phyloP scores from a whole-genome alignment of 345 rosid species.

The Ceriops tagal region DNA sequence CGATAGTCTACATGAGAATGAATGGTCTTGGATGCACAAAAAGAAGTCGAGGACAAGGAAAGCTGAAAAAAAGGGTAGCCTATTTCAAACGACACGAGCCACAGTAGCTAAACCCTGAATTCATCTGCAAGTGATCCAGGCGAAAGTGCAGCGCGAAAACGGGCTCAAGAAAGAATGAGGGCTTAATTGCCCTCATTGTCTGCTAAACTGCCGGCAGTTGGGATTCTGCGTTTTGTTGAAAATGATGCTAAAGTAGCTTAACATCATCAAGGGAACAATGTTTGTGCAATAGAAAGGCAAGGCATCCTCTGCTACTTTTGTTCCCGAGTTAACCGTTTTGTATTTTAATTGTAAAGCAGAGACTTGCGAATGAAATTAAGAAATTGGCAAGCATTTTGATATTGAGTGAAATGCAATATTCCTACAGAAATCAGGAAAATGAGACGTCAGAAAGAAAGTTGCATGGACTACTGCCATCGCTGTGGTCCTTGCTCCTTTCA shows the following conservation, averaged over 20 bases:
- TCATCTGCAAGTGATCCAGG: background rate
- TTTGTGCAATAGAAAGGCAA: background rate
- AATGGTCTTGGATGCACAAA: too few species aligned
- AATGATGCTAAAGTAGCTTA: too few species aligned
- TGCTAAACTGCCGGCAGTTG: background rate
- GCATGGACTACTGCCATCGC: background rate
- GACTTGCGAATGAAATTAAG: background rate
- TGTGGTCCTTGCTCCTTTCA: background rate
- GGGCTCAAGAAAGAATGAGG: background rate
- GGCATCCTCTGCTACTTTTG: background rate
- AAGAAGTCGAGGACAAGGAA: too few species aligned
- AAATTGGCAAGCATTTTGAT: background rate
- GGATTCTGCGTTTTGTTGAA: background rate
- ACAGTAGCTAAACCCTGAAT: too few species aligned
- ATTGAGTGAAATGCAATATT: background rate
- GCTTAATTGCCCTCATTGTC: background rate
- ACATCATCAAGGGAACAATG: background rate
- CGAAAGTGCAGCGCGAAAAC: background rate
- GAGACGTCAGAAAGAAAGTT: background rate
- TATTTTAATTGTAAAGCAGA: conserved; percentile 11
- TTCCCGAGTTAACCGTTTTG: background rate
- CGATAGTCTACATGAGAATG: background rate
- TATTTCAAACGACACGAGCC: too few species aligned
- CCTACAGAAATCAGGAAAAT: background rate
- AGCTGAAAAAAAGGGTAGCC: too few species aligned